These are phyloP conservation scores for Dionaea muscipula DNA, from an alignment of 179 eudicot genomes.

Conservation along the genomic window DNA sequence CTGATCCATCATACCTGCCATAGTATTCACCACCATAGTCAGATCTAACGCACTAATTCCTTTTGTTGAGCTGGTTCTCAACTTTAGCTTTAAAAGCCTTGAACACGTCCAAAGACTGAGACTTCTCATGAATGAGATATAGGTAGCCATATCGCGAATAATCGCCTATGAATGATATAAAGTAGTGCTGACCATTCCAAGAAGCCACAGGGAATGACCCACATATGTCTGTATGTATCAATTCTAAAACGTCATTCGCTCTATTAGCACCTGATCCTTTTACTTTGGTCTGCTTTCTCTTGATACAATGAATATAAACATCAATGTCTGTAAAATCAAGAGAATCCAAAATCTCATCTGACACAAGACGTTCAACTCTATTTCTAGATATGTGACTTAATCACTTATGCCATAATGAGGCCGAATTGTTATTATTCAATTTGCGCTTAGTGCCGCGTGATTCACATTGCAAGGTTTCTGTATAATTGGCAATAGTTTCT, in stretches of 20 bases:
- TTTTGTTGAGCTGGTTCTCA: conserved; percentile 2
- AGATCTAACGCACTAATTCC: neutral
- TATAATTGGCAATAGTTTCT: conserved; percentile 1
- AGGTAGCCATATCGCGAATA: neutral
- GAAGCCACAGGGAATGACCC: neutral
- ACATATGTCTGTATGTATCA: neutral
- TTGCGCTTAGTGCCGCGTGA: neutral
- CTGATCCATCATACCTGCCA: neutral
- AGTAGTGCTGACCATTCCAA: neutral
- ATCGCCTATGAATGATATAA: conserved; percentile 1
- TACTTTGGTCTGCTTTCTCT: conserved; percentile 1
- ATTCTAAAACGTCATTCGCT: neutral
- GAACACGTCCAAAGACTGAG: neutral
- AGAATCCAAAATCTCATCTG: conserved; percentile 3
- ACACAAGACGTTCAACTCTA: conserved; percentile 1
- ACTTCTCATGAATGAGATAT: neutral
- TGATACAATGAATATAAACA: conserved; percentile 8
- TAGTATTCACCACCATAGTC: neutral
- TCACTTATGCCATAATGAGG: neutral
- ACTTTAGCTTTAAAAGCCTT: neutral
- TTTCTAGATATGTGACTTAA: conserved; percentile 11
- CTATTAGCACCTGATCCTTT: too few relatives aligned
- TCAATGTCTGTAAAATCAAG: neutral
- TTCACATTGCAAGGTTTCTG: conserved; percentile 3
- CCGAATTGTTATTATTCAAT: neutral